These are phyloP conservation scores for Neurospora sp. DNA, from an alignment of 2,329 filamentous ascomycete species.

Conservation along the genomic window DNA sequence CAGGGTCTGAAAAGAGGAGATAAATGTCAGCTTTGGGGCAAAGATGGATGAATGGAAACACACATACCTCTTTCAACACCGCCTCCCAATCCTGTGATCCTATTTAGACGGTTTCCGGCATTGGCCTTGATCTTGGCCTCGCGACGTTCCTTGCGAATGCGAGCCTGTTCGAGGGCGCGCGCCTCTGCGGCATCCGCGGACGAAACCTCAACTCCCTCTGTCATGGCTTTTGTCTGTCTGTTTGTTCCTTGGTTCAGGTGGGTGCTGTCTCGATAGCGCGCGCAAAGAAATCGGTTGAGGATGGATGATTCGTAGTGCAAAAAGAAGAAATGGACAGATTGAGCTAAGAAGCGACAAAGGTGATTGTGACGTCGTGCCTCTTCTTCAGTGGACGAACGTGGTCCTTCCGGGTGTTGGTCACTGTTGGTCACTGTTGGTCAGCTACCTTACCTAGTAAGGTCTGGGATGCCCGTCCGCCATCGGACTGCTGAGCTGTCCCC, in stretches of 20 bases:
- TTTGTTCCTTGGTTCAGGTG: not conserved
- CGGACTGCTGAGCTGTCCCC: not conserved
- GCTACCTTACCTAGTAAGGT: not conserved
- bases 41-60: not conserved
- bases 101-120: constrained; percentile 59
- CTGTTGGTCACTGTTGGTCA: not conserved
- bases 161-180: constrained; percentile 54
- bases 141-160: constrained; percentile 66
- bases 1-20: not conserved
- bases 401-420: not conserved
- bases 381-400: not conserved
- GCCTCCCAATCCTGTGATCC: constrained; percentile 63
- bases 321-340: not conserved
- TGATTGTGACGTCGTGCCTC: not conserved
- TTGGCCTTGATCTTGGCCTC: constrained; percentile 70
- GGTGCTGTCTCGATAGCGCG: not conserved
- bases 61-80: constrained; percentile 35
- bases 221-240: constrained; percentile 28
- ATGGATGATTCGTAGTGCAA: not conserved
- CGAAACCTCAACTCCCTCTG: constrained; percentile 14
- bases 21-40: not conserved
- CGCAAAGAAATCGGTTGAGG: not conserved
- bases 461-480: not conserved
- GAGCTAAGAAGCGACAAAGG: not conserved
- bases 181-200: constrained; percentile 39